Percentiles rank a stretch among this genome's conserved stretches.
Conservation (phyloP, 768 basidiomycete genomes). For the Mycena venus region DNA sequence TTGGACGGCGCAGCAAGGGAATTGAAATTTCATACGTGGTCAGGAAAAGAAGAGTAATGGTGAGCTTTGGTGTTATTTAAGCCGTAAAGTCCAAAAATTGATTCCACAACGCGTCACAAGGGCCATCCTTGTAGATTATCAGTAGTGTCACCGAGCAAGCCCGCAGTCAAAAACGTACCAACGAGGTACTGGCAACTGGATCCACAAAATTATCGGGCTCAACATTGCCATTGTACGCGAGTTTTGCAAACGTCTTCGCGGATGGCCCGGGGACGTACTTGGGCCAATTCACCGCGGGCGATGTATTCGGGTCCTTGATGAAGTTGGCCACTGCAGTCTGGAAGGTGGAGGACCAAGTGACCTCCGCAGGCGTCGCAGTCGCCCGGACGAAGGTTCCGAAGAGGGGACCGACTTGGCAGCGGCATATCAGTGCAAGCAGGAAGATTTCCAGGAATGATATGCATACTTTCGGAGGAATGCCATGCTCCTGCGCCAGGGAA, state of each 20-base stretch:
- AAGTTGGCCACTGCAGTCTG: slow-evolving; percentile 39
- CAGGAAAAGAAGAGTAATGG: not conserved
- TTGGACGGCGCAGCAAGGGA: too few species aligned
- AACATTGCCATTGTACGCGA: slow-evolving; percentile 38
- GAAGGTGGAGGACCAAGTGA: slow-evolving; percentile 35
- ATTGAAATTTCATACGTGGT: too few species aligned
- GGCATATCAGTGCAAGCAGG: not conserved
- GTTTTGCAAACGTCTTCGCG: slow-evolving; percentile 31
- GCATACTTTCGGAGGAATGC: slow-evolving; percentile 38
- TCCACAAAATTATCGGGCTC: slow-evolving; percentile 33
- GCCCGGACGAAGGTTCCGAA: slow-evolving; percentile 40
- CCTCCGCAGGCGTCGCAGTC: slow-evolving; percentile 38
- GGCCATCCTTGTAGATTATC: not conserved
- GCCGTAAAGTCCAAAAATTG: slow-evolving; percentile 15
- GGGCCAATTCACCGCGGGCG: slow-evolving; percentile 34
- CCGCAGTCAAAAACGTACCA: not conserved
- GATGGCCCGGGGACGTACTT: slow-evolving; percentile 22
- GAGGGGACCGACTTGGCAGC: slow-evolving; percentile 14
- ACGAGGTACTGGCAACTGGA: slow-evolving; percentile 4
- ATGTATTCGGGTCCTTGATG: slow-evolving; percentile 32
- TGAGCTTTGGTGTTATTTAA: not conserved
- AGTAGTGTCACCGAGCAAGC: not conserved
- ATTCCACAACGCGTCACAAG: slow-evolving; percentile 20
- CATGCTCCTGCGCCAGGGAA: slow-evolving; percentile 41
- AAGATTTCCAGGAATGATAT: not conserved